Evolutionary conservation across 2,329 filamentous ascomycete genomes (phyloP).

Genomic region (Aspergillus sp.): DNA sequence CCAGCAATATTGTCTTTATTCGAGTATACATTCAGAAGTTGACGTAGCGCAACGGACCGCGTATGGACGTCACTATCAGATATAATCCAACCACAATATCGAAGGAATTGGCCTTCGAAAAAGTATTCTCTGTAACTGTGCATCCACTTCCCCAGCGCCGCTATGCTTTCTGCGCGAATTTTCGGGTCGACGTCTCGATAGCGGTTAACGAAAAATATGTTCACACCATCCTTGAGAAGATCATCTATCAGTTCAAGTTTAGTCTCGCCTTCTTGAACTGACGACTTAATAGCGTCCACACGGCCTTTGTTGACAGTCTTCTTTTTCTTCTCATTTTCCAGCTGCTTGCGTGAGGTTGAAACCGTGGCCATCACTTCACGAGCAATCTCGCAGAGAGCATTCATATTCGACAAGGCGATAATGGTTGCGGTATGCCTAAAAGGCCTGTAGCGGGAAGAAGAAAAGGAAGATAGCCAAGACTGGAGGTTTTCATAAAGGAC

Average conservation of each 20-base stretch:
- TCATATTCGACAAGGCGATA: conserved; percentile 76
- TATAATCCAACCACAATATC: conserved; percentile 93
- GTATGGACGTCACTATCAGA: conserved; percentile 76
- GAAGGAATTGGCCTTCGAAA: conserved; percentile 84
- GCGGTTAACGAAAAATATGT: conserved; percentile 89
- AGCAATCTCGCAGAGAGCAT: conserved; percentile 72
- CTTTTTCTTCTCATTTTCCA: conserved; percentile 73
- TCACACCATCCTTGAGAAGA: conserved; percentile 81
- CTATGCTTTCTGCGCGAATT: conserved; percentile 85
- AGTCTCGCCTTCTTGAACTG: conserved; percentile 67
- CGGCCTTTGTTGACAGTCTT: conserved; percentile 75
- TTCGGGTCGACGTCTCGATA: conserved; percentile 91
- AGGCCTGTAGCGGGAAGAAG: conserved; percentile 79
- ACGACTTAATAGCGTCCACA: conserved; percentile 69
- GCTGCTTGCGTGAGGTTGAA: conserved; percentile 73
- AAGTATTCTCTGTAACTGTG: conserved; percentile 79
- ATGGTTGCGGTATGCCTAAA: conserved; percentile 94
- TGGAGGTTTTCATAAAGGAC: conserved; percentile 84
- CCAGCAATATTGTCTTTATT: conserved; percentile 73
- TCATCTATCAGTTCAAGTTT: conserved; percentile 69
- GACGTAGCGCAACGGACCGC: conserved; percentile 80
- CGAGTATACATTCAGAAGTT: conserved; percentile 76
- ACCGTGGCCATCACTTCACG: conserved; percentile 69
- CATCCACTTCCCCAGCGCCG: conserved; percentile 87
- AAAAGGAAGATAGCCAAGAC: conserved; percentile 88